phyloP scores from a whole-genome alignment of 805 yeast species.

The Cyberlindnera suaveolens region DNA sequence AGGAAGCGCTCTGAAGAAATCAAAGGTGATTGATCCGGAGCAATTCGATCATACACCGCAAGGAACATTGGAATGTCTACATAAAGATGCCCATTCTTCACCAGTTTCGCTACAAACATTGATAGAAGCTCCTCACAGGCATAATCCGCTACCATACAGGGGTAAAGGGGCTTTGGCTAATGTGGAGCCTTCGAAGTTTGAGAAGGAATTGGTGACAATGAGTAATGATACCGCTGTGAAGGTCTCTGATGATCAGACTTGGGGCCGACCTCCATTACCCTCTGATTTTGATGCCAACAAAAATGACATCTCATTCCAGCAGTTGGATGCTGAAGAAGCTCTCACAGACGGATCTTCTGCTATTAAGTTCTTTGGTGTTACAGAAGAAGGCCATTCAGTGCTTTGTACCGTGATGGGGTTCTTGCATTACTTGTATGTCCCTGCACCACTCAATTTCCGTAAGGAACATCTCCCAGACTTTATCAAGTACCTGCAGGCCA shows the following conservation, averaged over 20 bases:
- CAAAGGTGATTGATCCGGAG: constrained; percentile 9
- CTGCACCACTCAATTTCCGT: constrained; percentile 77
- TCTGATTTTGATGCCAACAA: constrained; percentile 39
- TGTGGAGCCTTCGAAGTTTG: constrained; percentile 42
- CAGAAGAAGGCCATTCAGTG: constrained; percentile 81
- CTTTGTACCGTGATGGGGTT: constrained; percentile 88
- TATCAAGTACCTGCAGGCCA: constrained; percentile 36
- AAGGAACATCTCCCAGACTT: constrained; percentile 46
- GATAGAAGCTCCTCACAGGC: constrained; percentile 14
- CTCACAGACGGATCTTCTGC: constrained; percentile 48
- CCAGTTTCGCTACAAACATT: constrained; percentile 19
- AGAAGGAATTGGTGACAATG: constrained; percentile 43
- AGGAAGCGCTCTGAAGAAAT: constrained; percentile 8
- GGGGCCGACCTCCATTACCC: constrained; percentile 57
- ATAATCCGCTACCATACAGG: constrained; percentile 23
- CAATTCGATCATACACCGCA: constrained; percentile 11
- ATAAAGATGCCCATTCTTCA: constrained; percentile 22
- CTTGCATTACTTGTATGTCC: constrained; percentile 83
- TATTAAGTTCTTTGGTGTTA: constrained; percentile 89
- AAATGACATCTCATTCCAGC: constrained; percentile 72
- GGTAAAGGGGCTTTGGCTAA: constrained; percentile 22
- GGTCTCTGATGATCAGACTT: constrained; percentile 28
- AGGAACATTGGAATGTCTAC: constrained; percentile 18
- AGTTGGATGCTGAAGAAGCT: constrained; percentile 90
- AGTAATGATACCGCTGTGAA: constrained; percentile 28